phyloP scores from a whole-genome alignment of 345 rosid genomes.

The Gossypium turneri region DNA sequence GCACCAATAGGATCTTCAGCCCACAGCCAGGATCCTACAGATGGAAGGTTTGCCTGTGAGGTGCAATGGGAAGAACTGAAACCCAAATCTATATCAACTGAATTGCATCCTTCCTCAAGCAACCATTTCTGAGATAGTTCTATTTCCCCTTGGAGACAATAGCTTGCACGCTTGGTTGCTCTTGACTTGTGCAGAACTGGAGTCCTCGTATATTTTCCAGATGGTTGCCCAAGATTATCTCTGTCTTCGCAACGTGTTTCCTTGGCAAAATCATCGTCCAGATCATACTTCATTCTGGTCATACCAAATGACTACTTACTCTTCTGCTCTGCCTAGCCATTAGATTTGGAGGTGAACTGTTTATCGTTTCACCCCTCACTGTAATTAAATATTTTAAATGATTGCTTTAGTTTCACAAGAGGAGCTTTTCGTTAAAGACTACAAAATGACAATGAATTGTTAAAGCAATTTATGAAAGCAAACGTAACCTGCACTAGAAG shows the following conservation, averaged over 20 bases:
- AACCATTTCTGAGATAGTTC: constrained; percentile 26
- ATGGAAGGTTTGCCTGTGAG: too few species aligned
- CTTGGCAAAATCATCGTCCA: constrained; percentile 18
- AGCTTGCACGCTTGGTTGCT: constrained; percentile 22
- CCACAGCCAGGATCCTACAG: too few species aligned
- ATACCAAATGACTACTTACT: constrained; percentile 25
- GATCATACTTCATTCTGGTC: constrained; percentile 21
- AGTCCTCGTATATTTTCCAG: constrained; percentile 1
- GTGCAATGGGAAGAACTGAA: too few species aligned
- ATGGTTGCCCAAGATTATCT: too few species aligned
- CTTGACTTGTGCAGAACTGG: constrained; percentile 31
- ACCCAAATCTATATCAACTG: too few species aligned
- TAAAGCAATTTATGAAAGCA: constrained; percentile 5
- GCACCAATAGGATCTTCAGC: too few species aligned
- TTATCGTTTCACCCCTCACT: constrained; percentile 42
- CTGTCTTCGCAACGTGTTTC: constrained; percentile 23
- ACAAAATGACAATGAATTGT: constrained; percentile 9
- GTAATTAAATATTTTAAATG: constrained; percentile 18
- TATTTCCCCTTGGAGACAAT: constrained; percentile 24
- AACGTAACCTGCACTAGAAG: constrained; percentile 70
- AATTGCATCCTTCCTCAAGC: constrained; percentile 33
- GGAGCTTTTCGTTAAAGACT: constrained; percentile 8
- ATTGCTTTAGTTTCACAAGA: neutral
- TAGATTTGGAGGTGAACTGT: constrained; percentile 26
- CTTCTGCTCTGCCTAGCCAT: constrained; percentile 30